Evolutionary conservation across 2,329 filamentous ascomycete genomes (phyloP), one percentile per base, ranked within the genome.

Genomic region (Colletotrichum horii): DNA sequence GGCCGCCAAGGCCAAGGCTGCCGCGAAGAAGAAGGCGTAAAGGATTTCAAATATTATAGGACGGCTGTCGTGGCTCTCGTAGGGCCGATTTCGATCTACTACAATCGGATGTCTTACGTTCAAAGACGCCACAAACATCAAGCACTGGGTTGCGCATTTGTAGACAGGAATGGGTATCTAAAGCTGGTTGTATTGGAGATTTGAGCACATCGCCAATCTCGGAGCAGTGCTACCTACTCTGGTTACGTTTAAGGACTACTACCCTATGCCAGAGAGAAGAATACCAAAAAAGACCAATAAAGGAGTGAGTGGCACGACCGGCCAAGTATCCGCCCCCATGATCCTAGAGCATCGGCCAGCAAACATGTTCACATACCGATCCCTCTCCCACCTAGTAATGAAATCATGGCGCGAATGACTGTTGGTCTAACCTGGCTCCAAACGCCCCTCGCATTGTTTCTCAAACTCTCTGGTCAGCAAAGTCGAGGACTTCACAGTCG

Each of bases 401-500:
- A 74, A 67, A 73, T 38, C 65, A 69, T 73, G 74, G 43, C 56
- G 64, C 48, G 19, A 74, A 65, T 65, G 64, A 76, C 26, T 65
- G 28, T 58, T 43, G 70, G 64, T 70, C 69, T 66, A 75, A 70
- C 48, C 76, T 66, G 66, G 74, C 55, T 69, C 75, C 69, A 58
- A 66, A 73, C 74, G 66, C 73, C 74, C 70, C 55, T 67, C 71
- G 74, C 70, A 77, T 77, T 75, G 75, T 76, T 76, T 38, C 75
- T 88, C 82, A 93, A 36, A 93, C 91, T 82, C 91, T 87, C 84
- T 93, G 91, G 80, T 92, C 91, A 28, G 95, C 94, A 89, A 97
- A 97, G 85, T 98, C 95, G 77, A 98, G 89, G 73, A 98, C 94
- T 83, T 98, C 95, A 79, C 95, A 97, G 82, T 97, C 96, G 82